Evolutionary conservation across 768 basidiomycete species (phyloP).

Genomic region (Boletus rufocinnamomeus): DNA sequence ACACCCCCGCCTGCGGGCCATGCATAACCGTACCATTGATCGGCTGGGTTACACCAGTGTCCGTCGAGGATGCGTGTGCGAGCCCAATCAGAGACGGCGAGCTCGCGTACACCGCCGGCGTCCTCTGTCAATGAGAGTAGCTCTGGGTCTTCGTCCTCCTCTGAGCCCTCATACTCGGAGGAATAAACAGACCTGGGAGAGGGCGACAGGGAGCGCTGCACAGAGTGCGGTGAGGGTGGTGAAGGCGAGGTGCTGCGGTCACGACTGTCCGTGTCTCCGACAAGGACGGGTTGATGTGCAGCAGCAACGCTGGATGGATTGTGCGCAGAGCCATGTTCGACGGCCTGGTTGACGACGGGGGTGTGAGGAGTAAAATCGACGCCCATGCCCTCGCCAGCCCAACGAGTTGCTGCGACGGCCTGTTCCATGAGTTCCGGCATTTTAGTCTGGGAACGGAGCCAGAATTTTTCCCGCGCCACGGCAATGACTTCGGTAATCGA

Average conservation of each 20-base stretch:
- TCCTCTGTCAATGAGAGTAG: slow-evolving; percentile 48
- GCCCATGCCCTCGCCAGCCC: slow-evolving; percentile 39
- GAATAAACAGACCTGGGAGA: slow-evolving; percentile 34
- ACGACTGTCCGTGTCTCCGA: slow-evolving; percentile 19
- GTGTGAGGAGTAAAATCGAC: slow-evolving; percentile 32
- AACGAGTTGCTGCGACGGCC: slow-evolving; percentile 61
- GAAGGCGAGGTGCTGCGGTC: slow-evolving; percentile 29
- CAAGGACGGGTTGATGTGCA: slow-evolving; percentile 4
- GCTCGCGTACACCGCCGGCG: slow-evolving; percentile 45
- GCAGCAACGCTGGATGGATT: slow-evolving; percentile 7
- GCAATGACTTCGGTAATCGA: slow-evolving; percentile 59
- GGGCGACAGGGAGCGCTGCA: slow-evolving; percentile 33
- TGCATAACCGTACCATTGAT: slow-evolving; percentile 59
- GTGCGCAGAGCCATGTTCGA: slow-evolving; percentile 14
- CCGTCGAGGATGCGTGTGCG: slow-evolving; percentile 72
- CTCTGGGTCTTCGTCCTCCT: slow-evolving; percentile 48
- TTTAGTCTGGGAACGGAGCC: slow-evolving; percentile 66
- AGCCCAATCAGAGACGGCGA: slow-evolving; percentile 74
- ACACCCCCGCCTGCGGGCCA: slow-evolving; percentile 43
- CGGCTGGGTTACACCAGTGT: slow-evolving; percentile 73
- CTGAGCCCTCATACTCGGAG: slow-evolving; percentile 38
- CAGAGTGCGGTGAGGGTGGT: slow-evolving; percentile 28
- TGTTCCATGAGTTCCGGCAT: slow-evolving; percentile 67
- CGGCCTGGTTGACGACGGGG: slow-evolving; percentile 11
- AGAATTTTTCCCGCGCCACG: slow-evolving; percentile 68